Evolutionary conservation across 345 rosid genomes (phyloP).

Genomic region (Corchorus olitorius): DNA sequence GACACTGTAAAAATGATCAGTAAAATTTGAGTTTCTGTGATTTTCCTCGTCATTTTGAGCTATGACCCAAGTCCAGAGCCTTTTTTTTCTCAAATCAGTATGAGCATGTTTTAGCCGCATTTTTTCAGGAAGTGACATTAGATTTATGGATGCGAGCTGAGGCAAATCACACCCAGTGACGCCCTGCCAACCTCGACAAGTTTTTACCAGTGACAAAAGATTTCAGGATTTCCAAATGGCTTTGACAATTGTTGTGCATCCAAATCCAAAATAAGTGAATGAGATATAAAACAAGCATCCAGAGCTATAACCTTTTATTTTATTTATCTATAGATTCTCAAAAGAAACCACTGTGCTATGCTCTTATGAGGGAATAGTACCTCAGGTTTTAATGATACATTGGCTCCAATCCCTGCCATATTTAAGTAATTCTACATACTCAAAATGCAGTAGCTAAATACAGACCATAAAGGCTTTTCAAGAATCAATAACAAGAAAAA

Average conservation of each 20-base stretch:
- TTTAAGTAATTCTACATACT: not conserved
- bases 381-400: not conserved
- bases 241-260: not conserved
- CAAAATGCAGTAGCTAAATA: not conserved
- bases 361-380: not conserved
- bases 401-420: not conserved
- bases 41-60: not conserved
- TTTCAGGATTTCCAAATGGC: not conserved
- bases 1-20: not conserved
- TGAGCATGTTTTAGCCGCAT: not conserved
- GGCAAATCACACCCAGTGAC: not conserved
- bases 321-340: not conserved
- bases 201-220: not conserved
- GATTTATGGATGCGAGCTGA: not conserved
- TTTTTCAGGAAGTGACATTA: not conserved
- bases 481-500: not conserved
- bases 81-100: not conserved
- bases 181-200: not conserved
- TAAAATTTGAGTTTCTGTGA: not conserved
- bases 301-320: not conserved
- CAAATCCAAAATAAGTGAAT: not conserved
- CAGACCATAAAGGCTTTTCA: not conserved
- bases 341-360: not conserved
- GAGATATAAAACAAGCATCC: not conserved
- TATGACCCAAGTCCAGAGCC: not conserved